phyloP scores from a whole-genome alignment of 2,329 filamentous ascomycete genomes.

The Microsporum canis region DNA sequence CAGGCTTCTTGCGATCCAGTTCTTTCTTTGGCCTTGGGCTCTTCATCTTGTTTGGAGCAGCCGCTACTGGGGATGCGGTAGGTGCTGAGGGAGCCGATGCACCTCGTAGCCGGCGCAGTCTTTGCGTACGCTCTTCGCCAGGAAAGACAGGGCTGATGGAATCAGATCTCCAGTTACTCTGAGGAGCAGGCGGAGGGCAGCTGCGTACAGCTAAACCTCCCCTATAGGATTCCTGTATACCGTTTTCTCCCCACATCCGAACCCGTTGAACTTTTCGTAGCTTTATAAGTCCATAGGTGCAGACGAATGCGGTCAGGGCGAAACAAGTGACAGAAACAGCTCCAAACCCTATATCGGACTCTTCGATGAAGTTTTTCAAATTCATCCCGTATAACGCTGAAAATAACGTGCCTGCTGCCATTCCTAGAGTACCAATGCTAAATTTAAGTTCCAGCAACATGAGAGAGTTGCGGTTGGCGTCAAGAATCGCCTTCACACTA shows the following conservation, averaged over 20 bases:
- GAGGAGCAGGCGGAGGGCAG: not conserved
- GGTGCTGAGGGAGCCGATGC: conserved; percentile 2
- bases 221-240: conserved; percentile 18
- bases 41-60: not conserved
- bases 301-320: conserved; percentile 63
- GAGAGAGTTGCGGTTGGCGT: conserved; percentile 93
- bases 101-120: conserved; percentile 9
- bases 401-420: conserved; percentile 87
- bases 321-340: conserved; percentile 61
- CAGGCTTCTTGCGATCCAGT: not conserved
- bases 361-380: conserved; percentile 95
- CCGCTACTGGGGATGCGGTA: not conserved
- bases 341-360: conserved; percentile 75
- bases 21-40: not conserved
- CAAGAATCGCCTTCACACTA: conserved; percentile 89
- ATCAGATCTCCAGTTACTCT: conserved; percentile 12
- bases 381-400: conserved; percentile 99
- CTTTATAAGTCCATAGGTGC: conserved; percentile 71
- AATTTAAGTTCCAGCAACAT: conserved; percentile 97
- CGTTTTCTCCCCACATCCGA: conserved; percentile 64
- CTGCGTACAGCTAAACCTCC: conserved; percentile 8
- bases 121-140: conserved; percentile 8
- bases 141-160: conserved; percentile 10
- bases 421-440: conserved; percentile 85
- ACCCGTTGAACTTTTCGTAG: conserved; percentile 77